Evolutionary conservation across 2,329 filamentous ascomycete genomes (phyloP).

Genomic region (Colletotrichum limetticola): DNA sequence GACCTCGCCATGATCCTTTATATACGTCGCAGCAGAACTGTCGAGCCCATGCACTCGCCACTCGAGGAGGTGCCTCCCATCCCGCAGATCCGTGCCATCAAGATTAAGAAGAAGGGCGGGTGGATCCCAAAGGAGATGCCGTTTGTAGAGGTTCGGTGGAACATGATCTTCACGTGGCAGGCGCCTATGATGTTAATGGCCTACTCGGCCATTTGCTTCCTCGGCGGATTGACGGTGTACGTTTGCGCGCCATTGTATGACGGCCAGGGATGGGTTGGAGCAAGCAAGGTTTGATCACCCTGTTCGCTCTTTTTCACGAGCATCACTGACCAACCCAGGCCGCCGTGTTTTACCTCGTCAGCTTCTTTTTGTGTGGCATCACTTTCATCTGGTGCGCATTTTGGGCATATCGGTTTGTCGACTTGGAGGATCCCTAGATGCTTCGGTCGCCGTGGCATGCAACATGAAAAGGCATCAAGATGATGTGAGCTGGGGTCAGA

Average conservation of each 20-base stretch:
- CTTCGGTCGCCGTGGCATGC: neutral
- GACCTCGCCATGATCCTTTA: slow-evolving; percentile 37
- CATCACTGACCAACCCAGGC: slow-evolving; percentile 21
- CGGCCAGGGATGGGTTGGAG: slow-evolving; percentile 30
- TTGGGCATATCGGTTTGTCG: slow-evolving; percentile 41
- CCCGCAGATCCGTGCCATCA: slow-evolving; percentile 31
- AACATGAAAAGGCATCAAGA: no score
- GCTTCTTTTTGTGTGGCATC: slow-evolving; percentile 34
- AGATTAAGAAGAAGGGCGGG: slow-evolving; percentile 23
- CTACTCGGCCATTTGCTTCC: slow-evolving; percentile 40
- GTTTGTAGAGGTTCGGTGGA: slow-evolving; percentile 39
- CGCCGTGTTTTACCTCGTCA: slow-evolving; percentile 37
- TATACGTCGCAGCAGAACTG: slow-evolving; percentile 23
- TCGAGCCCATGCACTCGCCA: slow-evolving; percentile 23
- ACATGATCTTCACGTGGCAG: slow-evolving; percentile 45
- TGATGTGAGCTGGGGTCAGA: neutral
- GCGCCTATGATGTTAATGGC: slow-evolving; percentile 43
- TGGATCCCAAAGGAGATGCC: slow-evolving; percentile 34
- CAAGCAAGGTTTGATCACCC: slow-evolving; percentile 33
- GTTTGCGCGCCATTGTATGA: slow-evolving; percentile 40
- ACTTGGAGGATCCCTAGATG: slow-evolving; percentile 31
- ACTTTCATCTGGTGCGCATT: slow-evolving; percentile 42
- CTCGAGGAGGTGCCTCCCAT: slow-evolving; percentile 30
- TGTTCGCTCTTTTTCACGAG: neutral
- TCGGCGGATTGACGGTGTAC: slow-evolving; percentile 38